Conservation (phyloP, 2,329 filamentous ascomycete species). For the Paraphaeosphaeria sporulosa region DNA sequence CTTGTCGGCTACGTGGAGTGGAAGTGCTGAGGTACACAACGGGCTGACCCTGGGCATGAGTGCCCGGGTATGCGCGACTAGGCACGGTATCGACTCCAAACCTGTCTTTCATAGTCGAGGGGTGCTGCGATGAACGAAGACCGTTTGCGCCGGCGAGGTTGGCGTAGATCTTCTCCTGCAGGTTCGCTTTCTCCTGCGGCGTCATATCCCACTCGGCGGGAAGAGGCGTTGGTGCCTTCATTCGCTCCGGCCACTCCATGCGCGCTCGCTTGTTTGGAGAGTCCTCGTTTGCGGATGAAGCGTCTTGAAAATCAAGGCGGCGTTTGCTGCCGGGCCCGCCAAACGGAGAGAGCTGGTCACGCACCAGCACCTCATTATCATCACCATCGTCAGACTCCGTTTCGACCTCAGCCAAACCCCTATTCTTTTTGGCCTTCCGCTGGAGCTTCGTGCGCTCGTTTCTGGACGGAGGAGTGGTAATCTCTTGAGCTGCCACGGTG, state of each 20-base stretch:
- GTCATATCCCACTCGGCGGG: neutral
- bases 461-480: conserved; percentile 11
- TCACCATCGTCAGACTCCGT: neutral
- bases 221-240: neutral
- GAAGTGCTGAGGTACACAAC: neutral
- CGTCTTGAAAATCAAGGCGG: neutral
- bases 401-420: neutral
- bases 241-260: neutral
- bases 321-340: conserved; percentile 5
- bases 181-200: neutral
- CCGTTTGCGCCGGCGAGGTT: neutral
- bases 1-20: neutral
- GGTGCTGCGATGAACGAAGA: neutral
- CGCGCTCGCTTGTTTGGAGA: neutral
- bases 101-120: neutral
- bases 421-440: conserved; percentile 11
- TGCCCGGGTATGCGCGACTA: neutral
- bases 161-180: neutral
- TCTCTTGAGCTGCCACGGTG: conserved; percentile 1
- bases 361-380: conserved; percentile 10
- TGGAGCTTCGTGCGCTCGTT: conserved; percentile 3
- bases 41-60: neutral
- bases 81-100: neutral
- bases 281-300: neutral
- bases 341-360: conserved; percentile 8